Evolutionary conservation across 306 rosid species (phyloP).

Genomic region (Calophaca sinica): DNA sequence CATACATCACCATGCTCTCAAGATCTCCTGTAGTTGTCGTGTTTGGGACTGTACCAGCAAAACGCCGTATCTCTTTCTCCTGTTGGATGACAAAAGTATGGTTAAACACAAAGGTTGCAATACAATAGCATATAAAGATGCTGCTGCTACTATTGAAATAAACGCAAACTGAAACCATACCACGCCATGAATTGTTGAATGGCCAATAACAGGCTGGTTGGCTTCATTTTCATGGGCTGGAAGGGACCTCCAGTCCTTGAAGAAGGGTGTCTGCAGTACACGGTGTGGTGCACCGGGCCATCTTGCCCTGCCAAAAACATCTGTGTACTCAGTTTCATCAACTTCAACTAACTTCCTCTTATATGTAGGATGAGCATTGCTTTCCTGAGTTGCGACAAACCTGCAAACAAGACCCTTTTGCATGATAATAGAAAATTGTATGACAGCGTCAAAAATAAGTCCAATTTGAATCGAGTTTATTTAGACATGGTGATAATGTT

Average conservation of each 20-base stretch:
- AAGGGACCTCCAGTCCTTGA: slow-evolving; percentile 70
- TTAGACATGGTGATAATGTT: slow-evolving; percentile 1
- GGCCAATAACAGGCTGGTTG: slow-evolving; percentile 73
- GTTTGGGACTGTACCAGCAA: slow-evolving; percentile 79
- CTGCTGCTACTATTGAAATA: not conserved
- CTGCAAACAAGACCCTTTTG: slow-evolving; percentile 49
- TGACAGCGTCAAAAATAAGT: slow-evolving; percentile 12
- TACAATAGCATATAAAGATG: not conserved
- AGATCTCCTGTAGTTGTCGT: slow-evolving; percentile 66
- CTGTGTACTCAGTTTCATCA: slow-evolving; percentile 70
- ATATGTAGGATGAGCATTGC: slow-evolving; percentile 82
- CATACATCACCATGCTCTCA: slow-evolving; percentile 90
- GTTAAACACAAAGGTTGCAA: slow-evolving; percentile 2
- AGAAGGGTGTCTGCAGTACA: slow-evolving; percentile 77
- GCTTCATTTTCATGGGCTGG: slow-evolving; percentile 69
- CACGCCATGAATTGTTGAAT: slow-evolving; percentile 70
- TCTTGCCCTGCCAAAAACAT: slow-evolving; percentile 82
- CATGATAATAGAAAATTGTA: slow-evolving; percentile 1
- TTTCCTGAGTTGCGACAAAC: slow-evolving; percentile 86
- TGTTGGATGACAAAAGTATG: slow-evolving; percentile 34
- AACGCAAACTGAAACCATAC: slow-evolving; percentile 49
- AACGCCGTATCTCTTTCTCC: slow-evolving; percentile 69
- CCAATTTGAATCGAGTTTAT: slow-evolving; percentile 22
- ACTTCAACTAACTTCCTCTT: slow-evolving; percentile 74
- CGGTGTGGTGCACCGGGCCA: slow-evolving; percentile 87